Conservation (phyloP, 2,329 filamentous ascomycete species). For the Aspergillus jensenii region DNA sequence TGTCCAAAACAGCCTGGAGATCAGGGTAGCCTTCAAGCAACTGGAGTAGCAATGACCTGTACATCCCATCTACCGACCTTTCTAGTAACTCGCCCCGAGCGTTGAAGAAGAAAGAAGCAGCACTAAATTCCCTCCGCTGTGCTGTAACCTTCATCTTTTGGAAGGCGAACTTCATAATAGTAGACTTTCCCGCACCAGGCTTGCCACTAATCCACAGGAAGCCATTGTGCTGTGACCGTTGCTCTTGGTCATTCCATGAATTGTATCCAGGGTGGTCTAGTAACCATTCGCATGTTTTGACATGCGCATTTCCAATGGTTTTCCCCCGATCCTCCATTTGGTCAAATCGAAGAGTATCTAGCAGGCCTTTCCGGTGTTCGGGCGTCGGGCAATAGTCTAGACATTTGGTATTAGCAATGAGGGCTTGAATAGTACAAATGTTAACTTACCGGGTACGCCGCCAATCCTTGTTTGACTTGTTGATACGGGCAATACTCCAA, state of each 20-base stretch:
- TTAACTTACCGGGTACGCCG: too few relatives aligned
- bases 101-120: conserved; percentile 32
- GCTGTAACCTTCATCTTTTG: conserved; percentile 36
- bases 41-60: conserved; percentile 30
- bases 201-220: conserved; percentile 44
- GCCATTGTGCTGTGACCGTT: conserved; percentile 24
- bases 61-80: conserved; percentile 29
- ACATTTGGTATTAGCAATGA: too few relatives aligned
- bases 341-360: conserved; percentile 37
- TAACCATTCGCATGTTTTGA: conserved; percentile 46
- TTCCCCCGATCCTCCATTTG: conserved; percentile 41
- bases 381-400: too few relatives aligned
- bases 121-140: too few relatives aligned
- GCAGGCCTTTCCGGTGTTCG: too few relatives aligned
- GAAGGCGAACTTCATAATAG: conserved; percentile 37
- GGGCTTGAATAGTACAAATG: too few relatives aligned
- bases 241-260: conserved; percentile 36
- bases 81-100: conserved; percentile 24
- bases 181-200: conserved; percentile 38
- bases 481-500: too few relatives aligned
- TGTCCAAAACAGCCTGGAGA: conserved; percentile 16
- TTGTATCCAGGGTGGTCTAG: conserved; percentile 35
- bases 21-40: conserved; percentile 22
- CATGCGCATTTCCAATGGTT: conserved; percentile 40
- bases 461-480: too few relatives aligned